These are phyloP conservation scores for Cryphonectria naterciae DNA, from an alignment of 2,329 filamentous ascomycete species.

Conservation along the genomic window DNA sequence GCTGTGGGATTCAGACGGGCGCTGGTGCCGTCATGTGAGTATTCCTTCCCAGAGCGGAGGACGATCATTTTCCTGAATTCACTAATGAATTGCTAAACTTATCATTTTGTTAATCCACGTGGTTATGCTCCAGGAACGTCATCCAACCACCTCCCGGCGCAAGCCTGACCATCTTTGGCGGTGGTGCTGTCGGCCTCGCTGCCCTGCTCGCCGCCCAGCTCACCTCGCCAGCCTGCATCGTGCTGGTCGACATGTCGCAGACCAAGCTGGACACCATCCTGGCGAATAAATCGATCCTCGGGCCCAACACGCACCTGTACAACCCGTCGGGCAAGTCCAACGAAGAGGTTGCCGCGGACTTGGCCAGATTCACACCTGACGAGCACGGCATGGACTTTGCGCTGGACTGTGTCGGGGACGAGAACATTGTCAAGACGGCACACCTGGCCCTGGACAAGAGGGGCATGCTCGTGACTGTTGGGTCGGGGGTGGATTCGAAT, in stretches of 20 bases:
- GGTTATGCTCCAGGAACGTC: slow-evolving; percentile 11
- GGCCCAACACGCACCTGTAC: slow-evolving; percentile 8
- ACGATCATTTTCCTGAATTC: neutral
- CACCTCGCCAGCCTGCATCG: slow-evolving; percentile 9
- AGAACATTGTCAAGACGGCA: slow-evolving; percentile 19
- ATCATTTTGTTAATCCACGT: too few relatives aligned
- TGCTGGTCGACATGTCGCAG: slow-evolving; percentile 21
- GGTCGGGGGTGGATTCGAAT: slow-evolving; percentile 2
- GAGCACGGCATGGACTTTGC: slow-evolving; percentile 16
- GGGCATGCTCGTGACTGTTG: slow-evolving; percentile 21
- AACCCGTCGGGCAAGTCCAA: slow-evolving; percentile 7
- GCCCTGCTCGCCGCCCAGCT: slow-evolving; percentile 22
- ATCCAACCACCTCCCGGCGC: slow-evolving; percentile 20
- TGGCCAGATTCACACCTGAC: neutral
- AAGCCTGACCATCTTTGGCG: slow-evolving; percentile 22
- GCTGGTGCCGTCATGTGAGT: slow-evolving; percentile 20
- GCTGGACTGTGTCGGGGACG: slow-evolving; percentile 24
- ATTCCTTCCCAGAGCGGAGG: neutral
- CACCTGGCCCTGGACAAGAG: slow-evolving; percentile 6
- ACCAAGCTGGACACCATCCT: slow-evolving; percentile 23
- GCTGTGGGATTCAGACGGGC: slow-evolving; percentile 25
- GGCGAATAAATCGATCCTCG: slow-evolving; percentile 6
- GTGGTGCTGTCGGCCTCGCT: slow-evolving; percentile 23
- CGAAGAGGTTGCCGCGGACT: slow-evolving; percentile 13
- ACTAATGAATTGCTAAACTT: neutral